Conservation (phyloP, 768 basidiomycete genomes). For the Suillus subluteus region DNA sequence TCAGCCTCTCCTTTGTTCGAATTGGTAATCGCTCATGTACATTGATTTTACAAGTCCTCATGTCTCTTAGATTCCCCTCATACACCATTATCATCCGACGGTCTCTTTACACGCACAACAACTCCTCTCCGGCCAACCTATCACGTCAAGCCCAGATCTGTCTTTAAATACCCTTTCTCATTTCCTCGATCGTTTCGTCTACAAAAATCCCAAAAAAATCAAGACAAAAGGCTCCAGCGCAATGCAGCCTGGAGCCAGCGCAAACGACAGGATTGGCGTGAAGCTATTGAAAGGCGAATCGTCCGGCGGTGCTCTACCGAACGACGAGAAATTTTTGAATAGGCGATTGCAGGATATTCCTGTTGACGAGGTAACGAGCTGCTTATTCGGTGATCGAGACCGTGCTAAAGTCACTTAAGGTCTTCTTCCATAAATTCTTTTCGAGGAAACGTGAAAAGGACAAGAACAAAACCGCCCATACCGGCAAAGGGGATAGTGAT, state of each 20-base stretch:
- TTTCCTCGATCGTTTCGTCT: constrained; percentile 97
- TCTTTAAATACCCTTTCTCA: constrained; percentile 91
- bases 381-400: not conserved
- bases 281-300: constrained; percentile 71
- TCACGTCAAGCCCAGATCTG: constrained; percentile 87
- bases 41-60: not conserved
- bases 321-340: constrained; percentile 76
- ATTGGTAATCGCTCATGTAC: constrained; percentile 57
- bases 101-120: constrained; percentile 86
- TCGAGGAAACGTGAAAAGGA: constrained; percentile 65
- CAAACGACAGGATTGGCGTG: constrained; percentile 63
- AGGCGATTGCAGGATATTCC: constrained; percentile 73
- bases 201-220: constrained; percentile 89
- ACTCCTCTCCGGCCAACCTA: constrained; percentile 68
- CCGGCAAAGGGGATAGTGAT: constrained; percentile 38
- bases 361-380: constrained; percentile 73
- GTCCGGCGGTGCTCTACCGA: constrained; percentile 54
- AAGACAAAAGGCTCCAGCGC: constrained; percentile 79
- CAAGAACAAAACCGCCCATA: constrained; percentile 48
- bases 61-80: constrained; percentile 66
- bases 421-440: constrained; percentile 94
- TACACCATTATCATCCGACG: constrained; percentile 89
- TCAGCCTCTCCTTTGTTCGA: constrained; percentile 86
- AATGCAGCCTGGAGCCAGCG: constrained; percentile 91
- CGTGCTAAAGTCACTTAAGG: constrained; percentile 39